phyloP scores from a whole-genome alignment of 2,329 filamentous ascomycete species.

The Lasiodiplodia citricola region DNA sequence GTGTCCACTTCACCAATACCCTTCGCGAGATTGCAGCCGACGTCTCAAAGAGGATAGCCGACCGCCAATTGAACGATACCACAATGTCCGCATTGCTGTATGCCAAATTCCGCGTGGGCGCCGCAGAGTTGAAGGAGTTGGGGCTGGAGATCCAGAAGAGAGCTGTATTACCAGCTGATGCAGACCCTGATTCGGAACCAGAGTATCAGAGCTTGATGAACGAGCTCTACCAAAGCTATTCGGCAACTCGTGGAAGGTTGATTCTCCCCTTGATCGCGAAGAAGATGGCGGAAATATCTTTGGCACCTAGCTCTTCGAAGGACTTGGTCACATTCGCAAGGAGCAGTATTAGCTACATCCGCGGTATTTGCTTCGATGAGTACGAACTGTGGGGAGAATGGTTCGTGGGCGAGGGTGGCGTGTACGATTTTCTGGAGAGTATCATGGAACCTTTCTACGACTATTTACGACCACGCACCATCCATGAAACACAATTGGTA shows the following conservation, averaged over 20 bases:
- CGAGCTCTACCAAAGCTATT: conserved; percentile 68
- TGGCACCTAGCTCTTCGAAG: conserved; percentile 64
- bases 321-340: conserved; percentile 70
- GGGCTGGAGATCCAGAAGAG: conserved; percentile 72
- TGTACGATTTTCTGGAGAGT: conserved; percentile 71
- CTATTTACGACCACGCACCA: conserved; percentile 67
- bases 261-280: conserved; percentile 67
- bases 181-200: conserved; percentile 62
- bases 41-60: conserved; percentile 67
- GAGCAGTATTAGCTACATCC: conserved; percentile 68
- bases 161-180: conserved; percentile 64
- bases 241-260: conserved; percentile 62
- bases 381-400: conserved; percentile 71
- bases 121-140: conserved; percentile 68
- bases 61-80: conserved; percentile 72
- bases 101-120: conserved; percentile 72
- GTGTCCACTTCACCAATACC: conserved; percentile 69
- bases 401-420: conserved; percentile 66
- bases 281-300: conserved; percentile 62
- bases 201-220: conserved; percentile 71
- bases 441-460: conserved; percentile 72
- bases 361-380: conserved; percentile 69
- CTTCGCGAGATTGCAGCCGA: conserved; percentile 67
- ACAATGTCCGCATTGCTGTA: conserved; percentile 74
- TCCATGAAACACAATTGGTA: conserved; percentile 69